A percentile compares a stretch with the other conserved stretches of the same genome.
Conservation (phyloP, 805 yeast genomes). For the Millerozyma acaciae region DNA sequence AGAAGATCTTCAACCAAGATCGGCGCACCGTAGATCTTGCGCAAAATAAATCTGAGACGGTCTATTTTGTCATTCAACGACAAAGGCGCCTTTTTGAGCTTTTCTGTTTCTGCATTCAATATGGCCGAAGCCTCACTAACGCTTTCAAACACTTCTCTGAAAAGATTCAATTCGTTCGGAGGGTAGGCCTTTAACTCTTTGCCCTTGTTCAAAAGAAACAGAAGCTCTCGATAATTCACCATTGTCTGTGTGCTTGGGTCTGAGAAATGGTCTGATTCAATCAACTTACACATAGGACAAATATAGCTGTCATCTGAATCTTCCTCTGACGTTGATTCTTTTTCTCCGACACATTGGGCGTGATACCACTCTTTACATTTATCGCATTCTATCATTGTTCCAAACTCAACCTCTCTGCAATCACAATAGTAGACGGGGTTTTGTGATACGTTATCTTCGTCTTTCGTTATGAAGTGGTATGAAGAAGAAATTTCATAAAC, state of each 20-base stretch:
- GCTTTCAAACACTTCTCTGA: constrained; percentile 15
- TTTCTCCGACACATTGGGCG: constrained; percentile 47
- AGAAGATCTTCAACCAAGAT: constrained; percentile 20
- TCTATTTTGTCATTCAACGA: constrained; percentile 16
- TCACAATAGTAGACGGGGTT: constrained; percentile 45
- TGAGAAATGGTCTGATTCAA: constrained; percentile 12
- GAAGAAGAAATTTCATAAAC: constrained; percentile 23
- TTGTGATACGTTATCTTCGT: constrained; percentile 11
- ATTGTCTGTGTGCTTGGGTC: constrained; percentile 8
- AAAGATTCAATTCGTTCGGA: constrained; percentile 15
- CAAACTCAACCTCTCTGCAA: constrained; percentile 60
- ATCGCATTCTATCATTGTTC: constrained; percentile 67
- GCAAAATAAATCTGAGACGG: constrained; percentile 17
- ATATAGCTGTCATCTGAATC: constrained; percentile 19
- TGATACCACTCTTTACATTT: constrained; percentile 72
- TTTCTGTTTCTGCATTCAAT: constrained; percentile 8
- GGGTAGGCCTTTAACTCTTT: constrained; percentile 17
- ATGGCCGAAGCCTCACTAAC: background rate
- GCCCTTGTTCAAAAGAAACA: constrained; percentile 10
- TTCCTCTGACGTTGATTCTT: constrained; percentile 2
- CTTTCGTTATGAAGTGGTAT: constrained; percentile 10
- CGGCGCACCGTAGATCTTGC: constrained; percentile 31
- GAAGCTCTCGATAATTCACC: constrained; percentile 12
- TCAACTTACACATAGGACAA: constrained; percentile 30
- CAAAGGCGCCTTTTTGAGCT: constrained; percentile 9